Base-by-base conservation (phyloP, 352 stramenopile genomes). In the Hyaloperonospora brassicae region DNA sequence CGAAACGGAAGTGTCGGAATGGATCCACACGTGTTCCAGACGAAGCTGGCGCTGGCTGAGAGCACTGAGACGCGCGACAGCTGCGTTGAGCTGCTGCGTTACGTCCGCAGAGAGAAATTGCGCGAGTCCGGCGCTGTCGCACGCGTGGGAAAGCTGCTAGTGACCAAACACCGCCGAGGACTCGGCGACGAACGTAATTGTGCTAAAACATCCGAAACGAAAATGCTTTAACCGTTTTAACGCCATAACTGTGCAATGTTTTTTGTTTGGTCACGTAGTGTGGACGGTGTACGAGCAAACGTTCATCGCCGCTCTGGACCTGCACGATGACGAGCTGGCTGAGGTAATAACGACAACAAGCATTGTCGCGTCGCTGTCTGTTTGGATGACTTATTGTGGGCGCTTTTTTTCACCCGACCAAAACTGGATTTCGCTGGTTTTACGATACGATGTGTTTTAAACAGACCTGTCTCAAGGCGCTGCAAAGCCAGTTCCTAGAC, bases 201-300 rank as follows among this genome's bases (percentile, higher is more conserved):
- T 27, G 40, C 49, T 53, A n/a, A 47, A 57, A 57, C 48, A 55
- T 59, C 17, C 10, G 36, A 30, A 55, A 44, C 13, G 24, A 1
- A 14, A 7, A 14, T 23, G 10, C 7, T 17, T 10, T 42, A 21
- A 5, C 4, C 5, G 34, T 57, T 67, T 64, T 44, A 63, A 66
- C 45, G 14, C 14, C 5, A 9, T 50, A 21, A 14, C 3, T 42
- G 36, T 21, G 11, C 36, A 42, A 46, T 40, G 50, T 31, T 17
- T 2, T 35, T n/a, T 39, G 54, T 40, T 46, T 61, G 24, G 12
- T 48, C 6, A 11, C 43, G 2, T 46, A 80, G 73, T 81, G 14
- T 89, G 77, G 74, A 66, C 55, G n/a, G 51, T 87, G 39, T 79
- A 85, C 50, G 79, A 89, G 55, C 79, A 87, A 30, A 75, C 76